Base-by-base conservation (phyloP, 2,329 filamentous ascomycete species). In the Tolypocladium ophioglossoides region DNA sequence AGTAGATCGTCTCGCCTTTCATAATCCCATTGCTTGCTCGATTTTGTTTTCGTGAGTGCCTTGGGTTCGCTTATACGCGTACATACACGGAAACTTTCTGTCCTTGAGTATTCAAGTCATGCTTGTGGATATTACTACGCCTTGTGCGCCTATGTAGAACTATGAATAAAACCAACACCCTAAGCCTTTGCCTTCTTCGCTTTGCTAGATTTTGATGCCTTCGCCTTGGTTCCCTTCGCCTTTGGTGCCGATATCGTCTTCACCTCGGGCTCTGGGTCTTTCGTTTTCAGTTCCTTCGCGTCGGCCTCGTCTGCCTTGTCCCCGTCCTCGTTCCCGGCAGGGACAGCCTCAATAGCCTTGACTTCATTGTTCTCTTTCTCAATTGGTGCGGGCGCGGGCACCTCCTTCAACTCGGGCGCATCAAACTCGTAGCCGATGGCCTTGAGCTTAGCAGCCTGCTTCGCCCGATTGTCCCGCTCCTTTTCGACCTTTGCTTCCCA, bases 361-460 rank as follows among this genome's bases (percentile, higher is more conserved):
- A 59, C 55, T 52, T 69, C 65, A 20, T 55, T 59, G 20, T 67
- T 64, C 14, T 60, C 68, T 34, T 66, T 66, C 64, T 72, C 70
- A 37, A 72, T 61, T 30, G 69, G 65, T 39, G 68, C 66, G n/a
- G 74, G 73, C 27, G 72, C 64, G 14, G 75, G 71, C 2, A 72
- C 67, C 10, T 66, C 67, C 76, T 89, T 95, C 61, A 96, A 72
- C 60, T 78, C 73, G 0, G 90, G 89, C 24, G 82, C 79, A 52
- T 89, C 81, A 64, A 90, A 91, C 57, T 94, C 85, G 70, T 99
- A 97, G 11, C 87, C 92, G 56, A 95, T 71, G 44, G 79, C 83
- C 77, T 89, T 85, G 60, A 96, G 74, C 73, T 88, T 87, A 66
- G 86, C 81, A 2, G 81, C 83, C 71, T 89, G 87, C 60, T 77